Evolutionary conservation across 73 alveolate genomes (phyloP).

Genomic region (Paramecium tetraurelia): DNA sequence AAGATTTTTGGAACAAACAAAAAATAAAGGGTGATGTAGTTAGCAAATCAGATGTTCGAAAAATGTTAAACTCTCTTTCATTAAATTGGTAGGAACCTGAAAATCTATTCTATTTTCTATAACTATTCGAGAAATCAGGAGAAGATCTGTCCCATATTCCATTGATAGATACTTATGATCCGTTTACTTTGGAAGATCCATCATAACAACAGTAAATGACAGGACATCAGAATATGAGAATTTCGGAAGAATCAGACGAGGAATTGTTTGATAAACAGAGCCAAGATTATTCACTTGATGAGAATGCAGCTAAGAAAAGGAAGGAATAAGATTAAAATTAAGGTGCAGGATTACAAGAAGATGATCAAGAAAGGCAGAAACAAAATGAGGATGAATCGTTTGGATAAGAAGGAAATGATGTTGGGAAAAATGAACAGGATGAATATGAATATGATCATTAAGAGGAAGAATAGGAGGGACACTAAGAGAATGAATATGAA

Average conservation of each 20-base stretch:
- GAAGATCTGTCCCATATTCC: neutral
- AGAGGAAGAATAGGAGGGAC: neutral
- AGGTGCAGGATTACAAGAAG: too few relatives aligned
- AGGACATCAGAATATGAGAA: conserved; percentile 17
- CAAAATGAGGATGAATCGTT: too few relatives aligned
- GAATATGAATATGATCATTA: conserved; percentile 2
- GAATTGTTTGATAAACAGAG: conserved; percentile 41
- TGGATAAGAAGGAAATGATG: too few relatives aligned
- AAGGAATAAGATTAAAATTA: neutral
- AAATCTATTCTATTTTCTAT: neutral
- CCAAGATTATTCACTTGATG: conserved; percentile 41
- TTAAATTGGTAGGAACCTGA: conserved; percentile 25
- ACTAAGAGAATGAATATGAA: neutral
- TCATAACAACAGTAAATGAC: neutral
- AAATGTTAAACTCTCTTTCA: neutral
- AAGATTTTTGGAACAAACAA: conserved; percentile 1
- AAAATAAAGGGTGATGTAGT: neutral
- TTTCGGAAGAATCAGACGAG: conserved; percentile 30
- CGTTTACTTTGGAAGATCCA: neutral
- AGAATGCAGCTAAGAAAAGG: neutral
- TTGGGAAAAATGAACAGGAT: neutral
- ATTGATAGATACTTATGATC: neutral
- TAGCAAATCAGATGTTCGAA: neutral
- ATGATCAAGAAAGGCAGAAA: too few relatives aligned
- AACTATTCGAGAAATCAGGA: conserved; percentile 35